These are phyloP conservation scores for Apostasia shenzhenica DNA, from an alignment of 106 monocot genomes.

Conservation along the genomic window DNA sequence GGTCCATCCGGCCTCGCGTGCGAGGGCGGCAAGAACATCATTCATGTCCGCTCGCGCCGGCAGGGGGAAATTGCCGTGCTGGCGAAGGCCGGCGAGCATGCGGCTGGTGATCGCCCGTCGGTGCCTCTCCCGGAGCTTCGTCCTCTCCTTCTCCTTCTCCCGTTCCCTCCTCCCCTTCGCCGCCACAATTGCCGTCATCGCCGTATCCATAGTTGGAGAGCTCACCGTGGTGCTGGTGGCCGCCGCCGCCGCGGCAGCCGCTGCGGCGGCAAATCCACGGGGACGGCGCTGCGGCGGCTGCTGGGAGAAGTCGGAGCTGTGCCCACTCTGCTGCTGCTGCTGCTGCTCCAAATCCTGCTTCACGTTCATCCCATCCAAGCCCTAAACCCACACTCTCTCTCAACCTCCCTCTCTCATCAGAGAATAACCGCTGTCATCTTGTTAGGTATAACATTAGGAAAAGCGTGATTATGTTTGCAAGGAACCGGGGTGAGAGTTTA, in stretches of 20 bases:
- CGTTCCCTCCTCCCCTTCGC: slow-evolving; percentile 46
- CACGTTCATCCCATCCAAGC: slow-evolving; percentile 22
- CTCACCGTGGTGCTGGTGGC: slow-evolving; percentile 11
- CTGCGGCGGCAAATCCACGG: slow-evolving; percentile 47
- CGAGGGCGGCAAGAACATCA: slow-evolving; percentile 95
- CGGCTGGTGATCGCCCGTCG: slow-evolving; percentile 90
- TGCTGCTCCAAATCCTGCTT: slow-evolving; percentile 41
- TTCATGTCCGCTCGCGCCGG: slow-evolving; percentile 98
- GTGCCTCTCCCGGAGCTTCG: slow-evolving; percentile 91
- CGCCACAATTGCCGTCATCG: slow-evolving; percentile 2
- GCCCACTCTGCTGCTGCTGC: slow-evolving; percentile 18
- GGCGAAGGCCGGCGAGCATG: slow-evolving; percentile 89
- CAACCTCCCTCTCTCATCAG: neutral
- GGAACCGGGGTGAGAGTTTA: no score
- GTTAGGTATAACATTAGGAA: no score
- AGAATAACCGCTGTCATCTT: no score
- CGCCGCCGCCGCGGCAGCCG: slow-evolving; percentile 19
- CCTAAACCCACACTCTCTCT: neutral
- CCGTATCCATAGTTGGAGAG: slow-evolving; percentile 33
- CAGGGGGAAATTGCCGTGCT: slow-evolving; percentile 86
- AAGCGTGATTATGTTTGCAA: no score
- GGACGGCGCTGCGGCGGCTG: slow-evolving; percentile 36
- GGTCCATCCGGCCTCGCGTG: slow-evolving; percentile 87
- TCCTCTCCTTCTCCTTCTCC: slow-evolving; percentile 92
- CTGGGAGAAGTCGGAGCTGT: slow-evolving; percentile 23